phyloP scores from a whole-genome alignment of 2,329 filamentous ascomycete genomes.

The Pseudogymnoascus pannorum region DNA sequence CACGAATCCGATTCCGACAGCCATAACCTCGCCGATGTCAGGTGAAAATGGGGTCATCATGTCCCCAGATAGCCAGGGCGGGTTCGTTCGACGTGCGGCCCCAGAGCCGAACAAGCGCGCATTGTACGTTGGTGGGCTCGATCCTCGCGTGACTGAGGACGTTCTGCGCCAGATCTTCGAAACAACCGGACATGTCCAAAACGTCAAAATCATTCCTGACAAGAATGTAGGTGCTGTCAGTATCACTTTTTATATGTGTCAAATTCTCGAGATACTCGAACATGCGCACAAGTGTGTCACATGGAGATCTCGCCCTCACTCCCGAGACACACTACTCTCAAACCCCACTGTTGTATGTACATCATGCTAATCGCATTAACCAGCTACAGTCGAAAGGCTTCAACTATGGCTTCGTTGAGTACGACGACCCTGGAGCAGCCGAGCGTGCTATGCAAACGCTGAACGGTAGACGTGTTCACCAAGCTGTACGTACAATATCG shows the following conservation, averaged over 20 bases:
- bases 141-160: constrained; percentile 92
- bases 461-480: constrained; percentile 91
- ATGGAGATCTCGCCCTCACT: constrained; percentile 23
- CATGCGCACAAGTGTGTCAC: constrained; percentile 18
- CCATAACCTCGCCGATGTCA: constrained; percentile 81
- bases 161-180: constrained; percentile 97
- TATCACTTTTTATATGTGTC: constrained; percentile 26
- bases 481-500: constrained; percentile 59
- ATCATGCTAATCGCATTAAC: constrained; percentile 24
- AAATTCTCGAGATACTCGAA: constrained; percentile 19
- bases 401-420: constrained; percentile 99
- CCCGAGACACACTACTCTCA: constrained; percentile 15
- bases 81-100: constrained; percentile 80
- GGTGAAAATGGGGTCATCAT: constrained; percentile 60
- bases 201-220: constrained; percentile 98
- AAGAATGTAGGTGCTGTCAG: constrained; percentile 76
- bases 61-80: constrained; percentile 76
- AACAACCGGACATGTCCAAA: constrained; percentile 95
- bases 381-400: constrained; percentile 77
- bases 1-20: constrained; percentile 88
- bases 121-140: constrained; percentile 89
- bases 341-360: constrained; percentile 11
- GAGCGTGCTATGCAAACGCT: constrained; percentile 96
- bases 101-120: constrained; percentile 98
- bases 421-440: constrained; percentile 92